Evolutionary conservation across 371 early-diverging fungal species (phyloP).

Genomic region (Syncephalis plumigaleata): DNA sequence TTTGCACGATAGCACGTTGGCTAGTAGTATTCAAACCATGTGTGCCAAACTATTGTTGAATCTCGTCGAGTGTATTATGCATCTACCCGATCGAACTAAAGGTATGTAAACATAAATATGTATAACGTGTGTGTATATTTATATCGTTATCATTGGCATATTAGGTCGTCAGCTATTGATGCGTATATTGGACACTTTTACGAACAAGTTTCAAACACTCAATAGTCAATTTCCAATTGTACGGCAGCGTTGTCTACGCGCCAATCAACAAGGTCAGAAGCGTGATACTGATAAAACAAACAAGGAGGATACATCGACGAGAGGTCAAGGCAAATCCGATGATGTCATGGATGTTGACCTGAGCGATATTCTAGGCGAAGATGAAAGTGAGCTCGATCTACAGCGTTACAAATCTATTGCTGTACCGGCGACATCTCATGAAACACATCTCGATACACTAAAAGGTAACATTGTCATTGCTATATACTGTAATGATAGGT

Average conservation of each 20-base stretch:
- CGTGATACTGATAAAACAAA: background rate
- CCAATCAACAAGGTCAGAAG: background rate
- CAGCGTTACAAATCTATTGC: background rate
- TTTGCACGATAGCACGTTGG: constrained; percentile 73
- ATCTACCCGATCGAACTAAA: constrained; percentile 38
- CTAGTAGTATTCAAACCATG: constrained; percentile 87
- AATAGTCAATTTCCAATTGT: constrained; percentile 34
- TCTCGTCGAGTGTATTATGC: constrained; percentile 71
- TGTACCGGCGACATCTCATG: background rate
- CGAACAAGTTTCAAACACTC: constrained; percentile 55
- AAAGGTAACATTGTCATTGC: background rate
- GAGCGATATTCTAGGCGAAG: background rate
- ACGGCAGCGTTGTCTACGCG: no score
- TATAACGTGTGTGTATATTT: no score
- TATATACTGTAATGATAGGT: background rate
- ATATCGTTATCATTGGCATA: no score
- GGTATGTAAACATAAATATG: constrained; percentile 9
- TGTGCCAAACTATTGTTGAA: constrained; percentile 87
- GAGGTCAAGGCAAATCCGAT: no score
- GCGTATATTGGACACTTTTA: constrained; percentile 69
- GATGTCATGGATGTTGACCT: no score
- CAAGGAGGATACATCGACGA: no score
- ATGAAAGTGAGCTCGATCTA: background rate
- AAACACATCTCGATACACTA: background rate
- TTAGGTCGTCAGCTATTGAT: constrained; percentile 66